Base-by-base conservation (phyloP, 23 red algal genomes). In the Gracilaria gracilis region DNA sequence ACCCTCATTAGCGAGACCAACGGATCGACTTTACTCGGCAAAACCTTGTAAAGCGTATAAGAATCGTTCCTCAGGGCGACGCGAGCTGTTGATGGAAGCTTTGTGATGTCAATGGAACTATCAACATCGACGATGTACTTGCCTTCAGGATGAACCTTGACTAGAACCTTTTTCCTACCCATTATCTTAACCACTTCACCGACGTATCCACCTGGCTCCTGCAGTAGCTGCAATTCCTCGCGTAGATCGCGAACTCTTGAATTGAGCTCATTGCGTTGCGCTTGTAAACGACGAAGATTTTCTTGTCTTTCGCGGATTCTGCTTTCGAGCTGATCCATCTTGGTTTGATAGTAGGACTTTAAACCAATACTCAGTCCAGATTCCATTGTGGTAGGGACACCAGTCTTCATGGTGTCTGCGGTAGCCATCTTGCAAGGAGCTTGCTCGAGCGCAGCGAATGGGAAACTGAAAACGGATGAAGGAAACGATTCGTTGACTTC, bases 81-180 rank as follows among this genome's bases (percentile, higher is more conserved):
- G 23, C 96, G 89, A 14, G 94, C 90, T 65, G 83, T 90, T 40
- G 93, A 40, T 64, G 82, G 86, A 34, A 98, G 75, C 17, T 82
- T 93, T 38, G 80, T 76, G 44, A 95, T 89, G 46, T 93, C 93
- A 28, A 98, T 93, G 19, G 87, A 76, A 39, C 87, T 96, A 42
- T 95, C 96, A 28, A 98, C 64, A 83, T 98, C 96, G 9, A 98
- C 96, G 9, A 98, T 83, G 66, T 98, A 98, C 59, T 98, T 98
- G 19, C 96, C 96, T 80, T 98, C 96, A 21, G 96, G 96, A 83
- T 98, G 93, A 6, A 98, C 96, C 80, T 98, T 98, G 29, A 98
- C 96, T 20, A 98, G 93, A 25, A 95, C 93, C 75, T 98, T 98
- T 20, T 82, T 93, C 81, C 87, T 93, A 47, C 96, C 93, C 87